Conservation (phyloP, 768 basidiomycete species). For the Melanogaster broomeanus region DNA sequence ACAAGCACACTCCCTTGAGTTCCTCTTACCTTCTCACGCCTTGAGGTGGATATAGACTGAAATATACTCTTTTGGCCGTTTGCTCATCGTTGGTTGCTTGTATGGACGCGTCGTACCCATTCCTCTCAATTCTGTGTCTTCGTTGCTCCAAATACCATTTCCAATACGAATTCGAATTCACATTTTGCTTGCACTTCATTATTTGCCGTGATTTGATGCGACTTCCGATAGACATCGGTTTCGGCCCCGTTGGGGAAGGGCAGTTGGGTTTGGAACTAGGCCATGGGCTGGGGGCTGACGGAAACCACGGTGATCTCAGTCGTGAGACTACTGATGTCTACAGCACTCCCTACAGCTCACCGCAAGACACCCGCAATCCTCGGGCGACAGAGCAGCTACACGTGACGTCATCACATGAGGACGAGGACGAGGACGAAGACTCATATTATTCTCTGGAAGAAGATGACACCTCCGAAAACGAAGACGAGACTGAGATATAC, state of each 20-base stretch:
- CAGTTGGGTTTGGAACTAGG: background rate
- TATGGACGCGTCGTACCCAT: slow-evolving; percentile 12
- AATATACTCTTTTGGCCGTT: slow-evolving; percentile 60
- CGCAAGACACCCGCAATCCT: slow-evolving; percentile 11
- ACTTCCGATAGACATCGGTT: slow-evolving; percentile 6
- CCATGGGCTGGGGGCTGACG: background rate
- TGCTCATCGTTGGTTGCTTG: slow-evolving; percentile 30
- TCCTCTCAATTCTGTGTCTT: slow-evolving; percentile 4
- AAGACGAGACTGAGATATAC: slow-evolving; percentile 41
- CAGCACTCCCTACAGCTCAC: slow-evolving; percentile 24
- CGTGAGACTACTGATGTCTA: slow-evolving; percentile 19
- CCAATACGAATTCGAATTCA: slow-evolving; percentile 14
- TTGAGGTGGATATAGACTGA: slow-evolving; percentile 71
- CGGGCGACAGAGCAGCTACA: slow-evolving; percentile 9
- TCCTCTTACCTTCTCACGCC: slow-evolving; percentile 48
- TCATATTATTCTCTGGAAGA: slow-evolving; percentile 32
- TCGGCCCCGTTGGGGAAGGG: background rate
- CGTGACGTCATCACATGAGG: slow-evolving; percentile 17
- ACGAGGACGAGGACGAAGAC: slow-evolving; percentile 36
- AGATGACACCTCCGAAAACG: slow-evolving; percentile 23
- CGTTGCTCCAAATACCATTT: slow-evolving; percentile 6
- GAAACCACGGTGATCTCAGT: slow-evolving; percentile 1
- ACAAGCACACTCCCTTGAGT: slow-evolving; percentile 49
- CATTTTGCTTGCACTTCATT: slow-evolving; percentile 1
- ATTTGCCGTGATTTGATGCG: slow-evolving; percentile 7